Percentiles rank a stretch among this genome's conserved stretches.
phyloP scores from a whole-genome alignment of 1,284 basidiomycete genomes.

The Tremellales sp. region DNA sequence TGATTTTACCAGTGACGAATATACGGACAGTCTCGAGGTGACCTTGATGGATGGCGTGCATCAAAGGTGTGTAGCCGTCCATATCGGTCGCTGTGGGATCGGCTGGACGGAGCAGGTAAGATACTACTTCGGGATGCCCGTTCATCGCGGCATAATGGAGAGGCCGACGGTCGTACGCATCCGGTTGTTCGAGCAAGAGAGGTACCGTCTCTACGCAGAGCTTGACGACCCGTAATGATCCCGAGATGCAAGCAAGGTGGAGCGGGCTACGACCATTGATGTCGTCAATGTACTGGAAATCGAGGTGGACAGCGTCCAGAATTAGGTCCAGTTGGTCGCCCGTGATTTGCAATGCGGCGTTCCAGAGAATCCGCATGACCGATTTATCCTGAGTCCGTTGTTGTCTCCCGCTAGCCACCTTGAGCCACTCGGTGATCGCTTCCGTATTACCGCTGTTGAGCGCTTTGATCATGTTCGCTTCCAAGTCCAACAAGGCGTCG shows the following conservation, averaged over 20 bases:
- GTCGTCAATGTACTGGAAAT: constrained; percentile 89
- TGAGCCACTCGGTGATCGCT: constrained; percentile 65
- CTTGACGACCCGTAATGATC: constrained; percentile 71
- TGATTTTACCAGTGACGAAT: constrained; percentile 62
- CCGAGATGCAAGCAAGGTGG: constrained; percentile 89
- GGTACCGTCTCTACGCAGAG: constrained; percentile 66
- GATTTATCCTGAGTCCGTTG: constrained; percentile 30
- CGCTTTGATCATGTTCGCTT: constrained; percentile 75
- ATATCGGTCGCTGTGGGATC: constrained; percentile 72
- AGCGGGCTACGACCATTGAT: constrained; percentile 94
- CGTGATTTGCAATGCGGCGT: constrained; percentile 76
- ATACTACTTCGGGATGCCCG: constrained; percentile 74
- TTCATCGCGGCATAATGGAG: constrained; percentile 96
- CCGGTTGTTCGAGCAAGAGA: constrained; percentile 30
- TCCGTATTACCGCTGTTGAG: constrained; percentile 55
- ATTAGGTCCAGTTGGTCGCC: constrained; percentile 69
- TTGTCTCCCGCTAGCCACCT: constrained; percentile 59
- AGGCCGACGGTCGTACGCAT: constrained; percentile 83
- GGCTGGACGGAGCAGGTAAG: constrained; percentile 66
- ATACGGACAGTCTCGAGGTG: constrained; percentile 74
- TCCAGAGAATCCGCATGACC: constrained; percentile 82
- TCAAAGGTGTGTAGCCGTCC: constrained; percentile 89
- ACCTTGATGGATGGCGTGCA: constrained; percentile 88
- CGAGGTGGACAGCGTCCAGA: constrained; percentile 69
- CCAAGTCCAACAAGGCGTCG: constrained; percentile 78